Evolutionary conservation across 1,284 basidiomycete species (phyloP).

Genomic region (Ganoderma multipileum): DNA sequence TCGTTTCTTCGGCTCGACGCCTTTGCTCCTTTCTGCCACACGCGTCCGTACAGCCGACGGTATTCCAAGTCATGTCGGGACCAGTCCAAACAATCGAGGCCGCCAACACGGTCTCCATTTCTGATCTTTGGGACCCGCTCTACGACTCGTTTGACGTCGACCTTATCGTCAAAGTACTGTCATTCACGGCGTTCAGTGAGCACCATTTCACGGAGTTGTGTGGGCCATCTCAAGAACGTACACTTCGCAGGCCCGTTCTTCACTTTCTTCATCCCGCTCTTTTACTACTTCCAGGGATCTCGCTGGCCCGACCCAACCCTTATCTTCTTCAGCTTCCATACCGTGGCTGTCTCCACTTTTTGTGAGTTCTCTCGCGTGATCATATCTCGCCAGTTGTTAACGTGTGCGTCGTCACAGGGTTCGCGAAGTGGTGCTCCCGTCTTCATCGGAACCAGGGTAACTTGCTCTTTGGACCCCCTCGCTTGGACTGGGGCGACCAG

Average conservation of each 20-base stretch:
- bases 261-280: conserved; percentile 76
- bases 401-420: conserved; percentile 52
- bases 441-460: conserved; percentile 78
- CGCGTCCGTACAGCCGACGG: neutral
- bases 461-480: conserved; percentile 62
- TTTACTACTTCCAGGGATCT: conserved; percentile 74
- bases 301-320: conserved; percentile 59
- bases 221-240: neutral
- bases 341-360: conserved; percentile 60
- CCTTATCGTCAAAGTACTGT: conserved; percentile 76
- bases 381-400: neutral
- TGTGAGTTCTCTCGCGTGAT: conserved; percentile 55
- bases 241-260: conserved; percentile 76
- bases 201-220: conserved; percentile 18
- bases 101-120: conserved; percentile 14
- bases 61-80: neutral
- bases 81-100: conserved; percentile 4
- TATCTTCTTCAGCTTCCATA: conserved; percentile 58
- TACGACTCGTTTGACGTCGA: conserved; percentile 77
- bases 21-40: neutral
- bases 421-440: conserved; percentile 70
- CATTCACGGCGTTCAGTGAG: conserved; percentile 80
- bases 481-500: conserved; percentile 84
- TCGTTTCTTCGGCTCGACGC: conserved; percentile 12
- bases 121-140: conserved; percentile 28